Evolutionary conservation across 2,329 filamentous ascomycete species (phyloP), one percentile per base, ranked within the genome.

Genomic region (Pseudohalonectria lignicola): DNA sequence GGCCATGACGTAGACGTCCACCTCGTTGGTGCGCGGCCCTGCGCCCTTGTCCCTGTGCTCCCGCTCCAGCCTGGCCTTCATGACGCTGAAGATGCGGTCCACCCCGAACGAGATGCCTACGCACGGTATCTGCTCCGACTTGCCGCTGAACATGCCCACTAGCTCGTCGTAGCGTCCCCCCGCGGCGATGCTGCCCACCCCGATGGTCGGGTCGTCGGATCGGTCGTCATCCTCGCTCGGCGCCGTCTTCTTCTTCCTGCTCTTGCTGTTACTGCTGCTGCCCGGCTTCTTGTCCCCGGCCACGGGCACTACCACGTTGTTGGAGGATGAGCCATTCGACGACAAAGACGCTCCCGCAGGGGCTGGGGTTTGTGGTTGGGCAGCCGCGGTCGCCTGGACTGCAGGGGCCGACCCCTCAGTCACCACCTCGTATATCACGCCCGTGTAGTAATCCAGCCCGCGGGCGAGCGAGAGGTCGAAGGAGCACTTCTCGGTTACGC

Each of bases 1-100:
- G 0, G 87, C 87, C 87, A 96, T 95, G 51, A 96, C 82, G 60
- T 79, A 95, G 32, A 87, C 87, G 52, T 95, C 87, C 3, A 87
- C 80, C 49, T 90, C 82, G 51, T 79, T 86, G 46, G 70, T 69
- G 45, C 82, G 26, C 9, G 30, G 71, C 66, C 82, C 31, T 78
- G 16, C 11, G 31, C 5, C 13, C 30, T 38, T 26, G 25, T 38
- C 36, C 8, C 13, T 11, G 21, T 62, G 59, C 39, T 46, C 45
- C 41, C 73, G 69, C 41, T 76, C 74, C 41, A 71, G 74, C 44
- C 75, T 76, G 11, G 85, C 80, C 59, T 94, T 88, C 46, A 82
- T 86, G 53, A 95, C 88, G 49, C 83, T 86, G 64, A 94, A 94
- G 53, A 96, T 95, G 49, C 90, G 81, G 60, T 96, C 90, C 35